These are phyloP conservation scores for Apiotrichum brassicae DNA, from an alignment of 1,284 basidiomycete species.

Conservation along the genomic window DNA sequence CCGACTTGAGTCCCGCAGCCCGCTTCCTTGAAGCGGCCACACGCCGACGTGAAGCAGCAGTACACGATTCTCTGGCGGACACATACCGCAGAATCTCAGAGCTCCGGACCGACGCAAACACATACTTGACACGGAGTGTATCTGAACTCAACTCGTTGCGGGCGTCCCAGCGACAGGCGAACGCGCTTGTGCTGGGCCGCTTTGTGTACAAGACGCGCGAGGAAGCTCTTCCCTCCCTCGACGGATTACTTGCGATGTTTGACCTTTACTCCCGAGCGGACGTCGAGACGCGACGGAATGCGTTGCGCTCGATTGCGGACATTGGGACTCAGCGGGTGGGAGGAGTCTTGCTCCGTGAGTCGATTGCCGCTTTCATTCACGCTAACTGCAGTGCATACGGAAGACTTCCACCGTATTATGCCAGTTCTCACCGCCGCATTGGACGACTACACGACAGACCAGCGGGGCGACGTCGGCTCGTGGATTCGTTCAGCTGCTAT, in stretches of 20 bases:
- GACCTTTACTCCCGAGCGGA: constrained; percentile 32
- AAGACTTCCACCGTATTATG: constrained; percentile 17
- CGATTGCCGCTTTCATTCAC: neutral
- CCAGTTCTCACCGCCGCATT: constrained; percentile 56
- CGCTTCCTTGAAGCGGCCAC: constrained; percentile 59
- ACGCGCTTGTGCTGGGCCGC: constrained; percentile 67
- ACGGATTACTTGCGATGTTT: constrained; percentile 26
- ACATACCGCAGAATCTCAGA: constrained; percentile 61
- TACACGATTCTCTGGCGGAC: constrained; percentile 69
- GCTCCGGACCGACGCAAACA: constrained; percentile 32
- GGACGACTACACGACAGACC: constrained; percentile 84
- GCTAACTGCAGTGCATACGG: constrained; percentile 16
- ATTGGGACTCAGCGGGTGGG: constrained; percentile 12
- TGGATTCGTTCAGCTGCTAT: constrained; percentile 80
- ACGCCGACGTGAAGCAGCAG: constrained; percentile 58
- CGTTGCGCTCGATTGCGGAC: constrained; percentile 29
- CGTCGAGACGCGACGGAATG: constrained; percentile 41
- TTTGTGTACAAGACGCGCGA: constrained; percentile 57
- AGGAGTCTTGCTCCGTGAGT: constrained; percentile 17
- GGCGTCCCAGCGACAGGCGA: constrained; percentile 61
- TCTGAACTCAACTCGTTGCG: constrained; percentile 54
- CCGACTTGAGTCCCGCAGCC: constrained; percentile 4
- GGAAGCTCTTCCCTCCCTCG: constrained; percentile 9
- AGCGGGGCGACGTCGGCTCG: constrained; percentile 94
- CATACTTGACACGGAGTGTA: constrained; percentile 56